A percentile compares a stretch with the other conserved stretches of the same genome.
phyloP scores from a whole-genome alignment of 306 rosid species.

The Gastrolobium villosum region DNA sequence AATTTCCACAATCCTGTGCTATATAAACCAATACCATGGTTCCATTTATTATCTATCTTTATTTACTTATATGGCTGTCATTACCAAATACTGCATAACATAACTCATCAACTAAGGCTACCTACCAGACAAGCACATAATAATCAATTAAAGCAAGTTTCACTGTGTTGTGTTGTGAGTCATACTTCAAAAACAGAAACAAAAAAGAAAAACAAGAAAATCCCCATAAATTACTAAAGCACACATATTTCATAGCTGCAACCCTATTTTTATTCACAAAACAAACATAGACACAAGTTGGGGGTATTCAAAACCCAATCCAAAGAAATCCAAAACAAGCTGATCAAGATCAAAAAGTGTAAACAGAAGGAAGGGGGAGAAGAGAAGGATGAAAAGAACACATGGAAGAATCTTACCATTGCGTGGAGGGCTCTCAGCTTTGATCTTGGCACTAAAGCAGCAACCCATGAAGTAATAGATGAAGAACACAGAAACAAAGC shows the following conservation, averaged over 20 bases:
- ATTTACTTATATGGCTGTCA: neutral
- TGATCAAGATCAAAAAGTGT: constrained; percentile 16
- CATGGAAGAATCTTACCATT: constrained; percentile 64
- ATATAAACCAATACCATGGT: constrained; percentile 9
- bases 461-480: constrained; percentile 76
- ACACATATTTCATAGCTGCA: neutral
- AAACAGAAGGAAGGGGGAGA: constrained; percentile 33
- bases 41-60: neutral
- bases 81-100: constrained; percentile 25
- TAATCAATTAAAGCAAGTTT: constrained; percentile 39
- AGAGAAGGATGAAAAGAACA: neutral
- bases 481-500: constrained; percentile 33
- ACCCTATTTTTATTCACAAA: neutral
- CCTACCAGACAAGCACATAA: neutral
- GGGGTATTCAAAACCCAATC: constrained; percentile 7
- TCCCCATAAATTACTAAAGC: neutral
- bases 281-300: neutral
- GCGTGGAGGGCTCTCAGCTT: constrained; percentile 91
- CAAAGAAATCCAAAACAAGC: constrained; percentile 16
- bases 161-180: constrained; percentile 8
- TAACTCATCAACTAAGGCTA: constrained; percentile 4
- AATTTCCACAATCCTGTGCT: neutral
- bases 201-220: neutral
- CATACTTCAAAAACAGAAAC: constrained; percentile 33
- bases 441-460: constrained; percentile 81